These are phyloP conservation scores for Lactifluus pinguis DNA, from an alignment of 768 basidiomycete genomes.

Conservation along the genomic window DNA sequence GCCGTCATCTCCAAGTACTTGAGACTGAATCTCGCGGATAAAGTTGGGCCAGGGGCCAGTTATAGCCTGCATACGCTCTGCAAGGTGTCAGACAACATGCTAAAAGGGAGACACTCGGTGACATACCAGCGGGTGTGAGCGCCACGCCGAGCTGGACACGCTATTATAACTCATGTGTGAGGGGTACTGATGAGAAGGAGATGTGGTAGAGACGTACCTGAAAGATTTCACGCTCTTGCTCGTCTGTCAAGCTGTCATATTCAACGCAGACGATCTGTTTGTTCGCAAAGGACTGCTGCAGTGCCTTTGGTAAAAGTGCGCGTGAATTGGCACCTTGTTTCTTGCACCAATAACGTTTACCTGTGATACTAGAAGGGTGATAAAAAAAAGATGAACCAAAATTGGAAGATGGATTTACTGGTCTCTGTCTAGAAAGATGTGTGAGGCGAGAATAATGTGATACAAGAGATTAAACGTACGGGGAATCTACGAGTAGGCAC, in stretches of 20 bases:
- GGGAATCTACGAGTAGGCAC: slow-evolving; percentile 36
- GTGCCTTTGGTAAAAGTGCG: slow-evolving; percentile 24
- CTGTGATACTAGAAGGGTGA: slow-evolving; percentile 36
- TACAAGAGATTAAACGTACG: slow-evolving; percentile 31
- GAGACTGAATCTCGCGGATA: slow-evolving; percentile 44
- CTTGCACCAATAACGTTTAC: slow-evolving; percentile 17
- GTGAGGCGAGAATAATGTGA: neutral
- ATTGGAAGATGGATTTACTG: slow-evolving; percentile 29
- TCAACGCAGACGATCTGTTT: slow-evolving; percentile 76
- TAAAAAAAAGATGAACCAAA: neutral
- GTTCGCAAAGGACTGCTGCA: slow-evolving; percentile 52
- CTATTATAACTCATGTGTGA: slow-evolving; percentile 26
- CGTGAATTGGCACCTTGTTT: slow-evolving; percentile 36
- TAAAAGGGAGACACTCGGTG: neutral
- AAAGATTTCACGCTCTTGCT: slow-evolving; percentile 63
- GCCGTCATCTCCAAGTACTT: slow-evolving; percentile 36
- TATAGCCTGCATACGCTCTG: slow-evolving; percentile 63
- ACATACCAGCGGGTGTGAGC: slow-evolving; percentile 55
- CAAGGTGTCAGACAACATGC: neutral
- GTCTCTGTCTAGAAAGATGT: slow-evolving; percentile 31
- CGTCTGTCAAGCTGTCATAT: slow-evolving; percentile 39
- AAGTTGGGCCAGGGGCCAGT: slow-evolving; percentile 48
- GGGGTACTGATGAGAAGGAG: neutral
- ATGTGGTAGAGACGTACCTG: slow-evolving; percentile 37
- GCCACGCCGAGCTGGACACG: slow-evolving; percentile 75